Conservation (phyloP, 768 basidiomycete genomes). For the Amanita rimosa region DNA sequence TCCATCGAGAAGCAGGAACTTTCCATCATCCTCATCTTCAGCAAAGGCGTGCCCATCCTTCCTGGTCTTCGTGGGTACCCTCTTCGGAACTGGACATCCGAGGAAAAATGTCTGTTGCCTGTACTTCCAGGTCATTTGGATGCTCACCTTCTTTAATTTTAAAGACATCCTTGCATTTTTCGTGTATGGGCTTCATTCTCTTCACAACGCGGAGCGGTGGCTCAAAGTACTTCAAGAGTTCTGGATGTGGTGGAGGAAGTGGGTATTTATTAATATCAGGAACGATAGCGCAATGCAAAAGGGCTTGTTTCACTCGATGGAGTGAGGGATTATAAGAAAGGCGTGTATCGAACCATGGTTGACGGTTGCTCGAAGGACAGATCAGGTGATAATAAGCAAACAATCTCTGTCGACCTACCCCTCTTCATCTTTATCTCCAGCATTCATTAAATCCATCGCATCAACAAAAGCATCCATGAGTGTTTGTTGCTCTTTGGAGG, state of each 20-base stretch:
- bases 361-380: conserved; percentile 32
- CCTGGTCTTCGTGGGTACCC: conserved; percentile 32
- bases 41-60: conserved; percentile 57
- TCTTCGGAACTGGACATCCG: conserved; percentile 45
- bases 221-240: conserved; percentile 74
- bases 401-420: conserved; percentile 35
- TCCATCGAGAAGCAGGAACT: conserved; percentile 45
- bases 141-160: conserved; percentile 67
- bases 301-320: conserved; percentile 87
- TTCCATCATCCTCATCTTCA: conserved; percentile 41
- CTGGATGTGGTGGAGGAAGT: conserved; percentile 78
- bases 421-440: conserved; percentile 64
- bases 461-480: conserved; percentile 88
- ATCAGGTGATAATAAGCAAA: not conserved
- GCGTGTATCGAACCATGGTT: conserved; percentile 67
- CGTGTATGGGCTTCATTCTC: conserved; percentile 40
- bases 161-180: conserved; percentile 53
- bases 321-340: conserved; percentile 83
- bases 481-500: conserved; percentile 62
- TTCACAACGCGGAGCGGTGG: conserved; percentile 63
- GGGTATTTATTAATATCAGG: conserved; percentile 64
- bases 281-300: conserved; percentile 79
- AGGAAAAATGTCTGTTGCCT: not conserved
- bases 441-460: conserved; percentile 76
- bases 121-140: not conserved